Conservation (phyloP, 352 stramenopile genomes). For the Phytophthora europaea region DNA sequence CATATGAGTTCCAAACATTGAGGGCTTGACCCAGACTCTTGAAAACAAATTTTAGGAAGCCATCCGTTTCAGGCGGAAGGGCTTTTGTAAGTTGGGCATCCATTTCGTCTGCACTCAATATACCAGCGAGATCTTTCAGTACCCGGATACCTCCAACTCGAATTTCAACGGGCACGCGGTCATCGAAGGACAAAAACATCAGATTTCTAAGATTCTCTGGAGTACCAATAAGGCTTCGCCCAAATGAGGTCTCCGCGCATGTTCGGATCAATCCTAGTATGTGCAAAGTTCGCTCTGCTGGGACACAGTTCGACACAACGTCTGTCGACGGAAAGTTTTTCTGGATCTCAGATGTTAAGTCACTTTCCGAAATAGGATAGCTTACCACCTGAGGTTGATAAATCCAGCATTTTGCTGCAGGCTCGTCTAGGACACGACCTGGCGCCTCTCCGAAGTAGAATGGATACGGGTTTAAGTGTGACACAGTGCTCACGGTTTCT, state of each 20-base stretch:
- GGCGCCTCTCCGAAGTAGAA: slow-evolving; percentile 81
- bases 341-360: slow-evolving; percentile 65
- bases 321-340: slow-evolving; percentile 47
- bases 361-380: slow-evolving; percentile 58
- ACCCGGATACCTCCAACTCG: slow-evolving; percentile 56
- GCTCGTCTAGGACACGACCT: slow-evolving; percentile 52
- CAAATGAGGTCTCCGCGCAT: slow-evolving; percentile 66
- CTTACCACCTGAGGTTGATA: slow-evolving; percentile 64
- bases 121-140: slow-evolving; percentile 52
- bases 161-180: slow-evolving; percentile 56
- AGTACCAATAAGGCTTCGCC: slow-evolving; percentile 60
- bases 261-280: slow-evolving; percentile 72
- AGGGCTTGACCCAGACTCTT: slow-evolving; percentile 36
- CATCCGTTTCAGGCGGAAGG: slow-evolving; percentile 21
- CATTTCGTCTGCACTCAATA: slow-evolving; percentile 47
- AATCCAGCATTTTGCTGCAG: slow-evolving; percentile 70
- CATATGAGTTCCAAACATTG: slow-evolving; percentile 58
- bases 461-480: slow-evolving; percentile 65
- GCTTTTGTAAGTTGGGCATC: slow-evolving; percentile 45
- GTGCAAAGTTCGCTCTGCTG: slow-evolving; percentile 70
- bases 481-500: slow-evolving; percentile 11
- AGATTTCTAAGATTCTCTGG: slow-evolving; percentile 72
- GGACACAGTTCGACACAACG: slow-evolving; percentile 30
- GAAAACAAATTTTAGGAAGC: slow-evolving; percentile 59
- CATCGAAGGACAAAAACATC: slow-evolving; percentile 65